Evolutionary conservation across 768 basidiomycete species (phyloP).

Genomic region (Tulasnella sp.): DNA sequence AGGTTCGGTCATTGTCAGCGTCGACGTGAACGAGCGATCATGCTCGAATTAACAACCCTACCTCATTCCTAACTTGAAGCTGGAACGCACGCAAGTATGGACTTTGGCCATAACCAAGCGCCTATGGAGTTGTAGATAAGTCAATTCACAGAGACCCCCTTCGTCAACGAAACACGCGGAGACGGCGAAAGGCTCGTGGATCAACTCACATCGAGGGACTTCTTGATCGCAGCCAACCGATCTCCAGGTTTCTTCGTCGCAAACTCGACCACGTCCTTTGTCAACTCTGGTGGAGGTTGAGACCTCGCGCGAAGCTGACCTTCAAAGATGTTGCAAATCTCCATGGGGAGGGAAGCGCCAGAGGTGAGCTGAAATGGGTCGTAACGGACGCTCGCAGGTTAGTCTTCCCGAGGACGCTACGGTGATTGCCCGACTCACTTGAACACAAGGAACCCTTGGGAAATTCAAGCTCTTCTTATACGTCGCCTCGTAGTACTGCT

Average conservation of each 20-base stretch:
- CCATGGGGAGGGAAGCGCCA: slow-evolving; percentile 60
- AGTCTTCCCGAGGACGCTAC: neutral
- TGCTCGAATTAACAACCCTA: neutral
- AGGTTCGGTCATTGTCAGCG: neutral
- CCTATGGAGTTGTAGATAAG: neutral
- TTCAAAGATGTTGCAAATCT: slow-evolving; percentile 56
- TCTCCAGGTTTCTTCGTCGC: slow-evolving; percentile 61
- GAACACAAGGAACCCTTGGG: slow-evolving; percentile 64
- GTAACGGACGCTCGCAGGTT: neutral
- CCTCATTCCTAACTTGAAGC: slow-evolving; percentile 12
- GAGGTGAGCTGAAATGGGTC: neutral
- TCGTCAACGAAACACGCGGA: neutral
- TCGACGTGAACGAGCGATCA: no score
- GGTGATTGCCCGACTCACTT: slow-evolving; percentile 52
- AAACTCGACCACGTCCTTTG: slow-evolving; percentile 60
- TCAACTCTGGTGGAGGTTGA: slow-evolving; percentile 65
- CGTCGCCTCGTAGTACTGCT: slow-evolving; percentile 21
- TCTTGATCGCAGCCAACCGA: slow-evolving; percentile 52
- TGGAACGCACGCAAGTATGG: slow-evolving; percentile 20
- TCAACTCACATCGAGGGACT: neutral
- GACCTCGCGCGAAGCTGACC: slow-evolving; percentile 61
- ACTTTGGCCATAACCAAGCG: slow-evolving; percentile 15
- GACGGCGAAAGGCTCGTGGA: neutral
- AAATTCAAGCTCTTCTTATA: slow-evolving; percentile 45
- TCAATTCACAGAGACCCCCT: neutral